Base-by-base conservation (phyloP, 805 yeast genomes). In the Yarrowia sp. region DNA sequence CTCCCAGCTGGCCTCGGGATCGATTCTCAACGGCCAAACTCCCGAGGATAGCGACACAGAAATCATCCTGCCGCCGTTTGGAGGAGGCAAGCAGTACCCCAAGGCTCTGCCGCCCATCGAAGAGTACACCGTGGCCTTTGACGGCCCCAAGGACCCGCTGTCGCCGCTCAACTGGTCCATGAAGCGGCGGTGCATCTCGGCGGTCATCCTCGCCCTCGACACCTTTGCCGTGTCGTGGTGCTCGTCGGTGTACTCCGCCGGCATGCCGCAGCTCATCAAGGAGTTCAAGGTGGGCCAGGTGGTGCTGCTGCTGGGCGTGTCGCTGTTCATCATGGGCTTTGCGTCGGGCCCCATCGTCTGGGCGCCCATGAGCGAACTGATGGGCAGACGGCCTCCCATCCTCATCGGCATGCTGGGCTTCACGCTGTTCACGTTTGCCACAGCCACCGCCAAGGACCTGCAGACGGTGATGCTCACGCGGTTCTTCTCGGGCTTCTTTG, bases 331-430 rank as follows among this genome's bases (percentile, higher is more conserved):
- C 26, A 77, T 90, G 59, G 97, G 97, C 22, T 91, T 91, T 78
- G 97, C 96, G 0, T 84, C 91, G 1, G 96, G 97, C 16, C 97
- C 97, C 1, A 82, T 90, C 69, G 74, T 89, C 45, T 91, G 92
- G 88, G 96, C 91, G 35, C 94, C 94, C 19, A 77, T 89, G 22
- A 87, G 91, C 16, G 95, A 89, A 74, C 74, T 89, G 46, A 89
- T 82, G 73, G 94, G 95, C 55, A 82, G 96, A 77, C 84, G 85
- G 75, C 77, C 83, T n/a, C 85, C 89, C 8, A 73, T 88, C 59
- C 72, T 88, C 0, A 72, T 85, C 3, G 84, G 90, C 2, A 76
- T 83, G 9, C 79, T 88, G 26, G 83, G 86, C 0, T 86, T 82
- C 75, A 79, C 83, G 7, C 72, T 83, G 53, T 89, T 90, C 77